Conservation (phyloP, 2,329 filamentous ascomycete genomes). For the Epichloe sibirici region DNA sequence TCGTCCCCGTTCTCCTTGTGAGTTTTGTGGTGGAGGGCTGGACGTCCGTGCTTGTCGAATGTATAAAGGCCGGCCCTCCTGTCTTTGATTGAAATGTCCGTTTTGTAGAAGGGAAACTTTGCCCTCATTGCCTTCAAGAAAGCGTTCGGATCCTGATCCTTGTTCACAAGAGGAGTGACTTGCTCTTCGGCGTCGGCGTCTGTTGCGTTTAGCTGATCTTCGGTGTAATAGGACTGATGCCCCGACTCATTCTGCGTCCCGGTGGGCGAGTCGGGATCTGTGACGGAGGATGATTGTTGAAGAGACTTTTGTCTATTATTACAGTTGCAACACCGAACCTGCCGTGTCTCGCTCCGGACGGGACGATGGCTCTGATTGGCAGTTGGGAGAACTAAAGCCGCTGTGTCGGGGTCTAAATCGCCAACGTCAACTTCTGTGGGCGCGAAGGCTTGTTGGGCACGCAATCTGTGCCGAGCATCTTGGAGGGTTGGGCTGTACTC, state of each 20-base stretch:
- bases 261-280: not conserved
- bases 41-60: not conserved
- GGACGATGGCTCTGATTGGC: too few species aligned
- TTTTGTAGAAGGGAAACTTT: not conserved
- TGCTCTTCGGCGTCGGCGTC: not conserved
- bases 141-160: not conserved
- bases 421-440: too few species aligned
- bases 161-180: too few species aligned
- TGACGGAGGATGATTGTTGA: not conserved
- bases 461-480: too few species aligned
- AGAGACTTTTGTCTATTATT: not conserved
- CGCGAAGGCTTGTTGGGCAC: too few species aligned
- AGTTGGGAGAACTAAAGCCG: too few species aligned
- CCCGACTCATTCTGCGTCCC: not conserved
- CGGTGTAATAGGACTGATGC: not conserved
- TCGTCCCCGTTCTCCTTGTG: not conserved
- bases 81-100: not conserved
- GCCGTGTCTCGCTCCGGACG: too few species aligned
- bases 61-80: not conserved
- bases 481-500: too few species aligned
- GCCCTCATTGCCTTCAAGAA: not conserved
- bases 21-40: not conserved
- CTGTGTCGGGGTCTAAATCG: too few species aligned
- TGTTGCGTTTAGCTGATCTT: not conserved
- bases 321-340: too few species aligned